These are phyloP conservation scores for Tubosaeta sp. DNA, from an alignment of 768 basidiomycete species.

Conservation along the genomic window DNA sequence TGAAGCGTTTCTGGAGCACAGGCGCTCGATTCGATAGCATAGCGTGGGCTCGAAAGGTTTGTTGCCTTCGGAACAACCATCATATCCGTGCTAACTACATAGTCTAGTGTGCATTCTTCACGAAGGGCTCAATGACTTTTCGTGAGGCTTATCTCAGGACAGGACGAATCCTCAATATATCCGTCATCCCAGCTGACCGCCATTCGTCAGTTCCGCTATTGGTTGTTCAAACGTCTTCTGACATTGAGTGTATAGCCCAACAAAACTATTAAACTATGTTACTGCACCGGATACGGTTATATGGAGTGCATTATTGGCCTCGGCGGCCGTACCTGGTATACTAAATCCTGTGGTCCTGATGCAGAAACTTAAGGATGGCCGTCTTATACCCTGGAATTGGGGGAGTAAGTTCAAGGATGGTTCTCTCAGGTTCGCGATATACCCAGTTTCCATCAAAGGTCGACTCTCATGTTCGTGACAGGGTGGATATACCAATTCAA, in stretches of 20 bases:
- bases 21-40: slow-evolving; percentile 96
- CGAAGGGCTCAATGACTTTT: slow-evolving; percentile 91
- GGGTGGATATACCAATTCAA: slow-evolving; percentile 94
- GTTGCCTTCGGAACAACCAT: slow-evolving; percentile 4
- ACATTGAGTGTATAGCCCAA: slow-evolving; percentile 54
- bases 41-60: slow-evolving; percentile 84
- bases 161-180: slow-evolving; percentile 90
- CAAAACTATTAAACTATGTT: slow-evolving; percentile 92
- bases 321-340: slow-evolving; percentile 94
- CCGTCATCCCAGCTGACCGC: slow-evolving; percentile 84
- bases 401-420: slow-evolving; percentile 94
- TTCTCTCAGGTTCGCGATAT: slow-evolving; percentile 59
- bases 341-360: slow-evolving; percentile 93
- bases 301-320: slow-evolving; percentile 78
- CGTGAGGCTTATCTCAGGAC: slow-evolving; percentile 91
- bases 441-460: background rate
- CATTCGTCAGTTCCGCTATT: slow-evolving; percentile 58
- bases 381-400: slow-evolving; percentile 88
- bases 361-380: slow-evolving; percentile 82
- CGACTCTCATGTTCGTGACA: slow-evolving; percentile 20
- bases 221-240: slow-evolving; percentile 1
- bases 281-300: slow-evolving; percentile 92
- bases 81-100: background rate
- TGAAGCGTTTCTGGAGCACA: slow-evolving; percentile 70
- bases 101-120: slow-evolving; percentile 78